phyloP scores from a whole-genome alignment of 305 asterid genomes.

The Fraxinus paxiana region DNA sequence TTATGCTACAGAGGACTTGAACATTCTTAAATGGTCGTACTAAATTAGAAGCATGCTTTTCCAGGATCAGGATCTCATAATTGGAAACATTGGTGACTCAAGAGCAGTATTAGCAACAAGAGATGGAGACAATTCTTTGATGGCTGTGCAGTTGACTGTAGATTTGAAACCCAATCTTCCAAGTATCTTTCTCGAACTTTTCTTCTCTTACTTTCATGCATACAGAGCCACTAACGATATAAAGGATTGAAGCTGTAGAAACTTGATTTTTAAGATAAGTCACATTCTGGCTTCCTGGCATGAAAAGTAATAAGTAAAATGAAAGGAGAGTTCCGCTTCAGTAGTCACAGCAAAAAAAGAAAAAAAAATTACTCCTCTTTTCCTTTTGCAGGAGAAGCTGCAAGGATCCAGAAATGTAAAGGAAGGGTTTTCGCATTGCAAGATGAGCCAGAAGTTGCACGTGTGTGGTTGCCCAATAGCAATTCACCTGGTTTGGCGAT shows the following conservation, averaged over 20 bases:
- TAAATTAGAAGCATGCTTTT: background rate
- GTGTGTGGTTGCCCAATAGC: constrained; percentile 32
- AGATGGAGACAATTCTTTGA: constrained; percentile 22
- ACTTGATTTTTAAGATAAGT: background rate
- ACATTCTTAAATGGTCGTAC: background rate
- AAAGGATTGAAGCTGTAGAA: background rate
- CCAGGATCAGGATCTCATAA: constrained; percentile 34
- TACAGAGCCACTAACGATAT: background rate
- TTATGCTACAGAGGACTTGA: background rate
- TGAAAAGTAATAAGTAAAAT: background rate
- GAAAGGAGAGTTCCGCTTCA: background rate
- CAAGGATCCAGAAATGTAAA: constrained; percentile 29
- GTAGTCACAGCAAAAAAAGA: background rate
- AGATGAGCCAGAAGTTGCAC: constrained; percentile 30
- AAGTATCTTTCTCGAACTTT: constrained; percentile 18
- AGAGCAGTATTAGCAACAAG: constrained; percentile 34
- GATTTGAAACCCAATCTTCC: constrained; percentile 39
- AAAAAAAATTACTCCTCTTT: background rate
- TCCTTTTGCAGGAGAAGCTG: constrained; percentile 28
- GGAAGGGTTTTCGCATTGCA: constrained; percentile 32
- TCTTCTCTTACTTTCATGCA: background rate
- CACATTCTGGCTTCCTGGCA: background rate
- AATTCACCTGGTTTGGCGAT: constrained; percentile 36
- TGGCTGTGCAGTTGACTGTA: constrained; percentile 34
- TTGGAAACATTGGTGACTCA: constrained; percentile 37